These are phyloP conservation scores for Verticillium nubilum DNA, from an alignment of 2,329 filamentous ascomycete genomes.

Conservation along the genomic window DNA sequence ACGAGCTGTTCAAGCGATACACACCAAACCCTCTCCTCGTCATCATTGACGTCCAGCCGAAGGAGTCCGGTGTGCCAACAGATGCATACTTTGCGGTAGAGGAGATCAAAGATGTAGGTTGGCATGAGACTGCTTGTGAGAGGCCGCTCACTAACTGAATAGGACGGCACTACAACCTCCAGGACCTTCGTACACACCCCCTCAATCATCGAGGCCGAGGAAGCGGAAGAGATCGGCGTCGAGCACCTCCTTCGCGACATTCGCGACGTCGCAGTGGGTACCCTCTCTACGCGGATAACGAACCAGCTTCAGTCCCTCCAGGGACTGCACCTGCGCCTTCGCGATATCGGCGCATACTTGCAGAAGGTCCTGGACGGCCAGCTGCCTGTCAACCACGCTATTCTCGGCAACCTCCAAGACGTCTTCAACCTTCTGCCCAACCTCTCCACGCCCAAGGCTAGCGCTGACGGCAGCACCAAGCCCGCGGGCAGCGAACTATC, in stretches of 20 bases:
- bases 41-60: slow-evolving; percentile 97
- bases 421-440: slow-evolving; percentile 98
- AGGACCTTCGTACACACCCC: slow-evolving; percentile 99
- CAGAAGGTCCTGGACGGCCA: slow-evolving; percentile 93
- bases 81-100: slow-evolving; percentile 99
- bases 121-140: not conserved
- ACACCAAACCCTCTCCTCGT: slow-evolving; percentile 93
- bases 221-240: slow-evolving; percentile 97
- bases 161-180: slow-evolving; percentile 95
- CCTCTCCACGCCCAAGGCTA: slow-evolving; percentile 72
- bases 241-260: slow-evolving; percentile 98
- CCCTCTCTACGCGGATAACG: slow-evolving; percentile 91
- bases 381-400: slow-evolving; percentile 93
- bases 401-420: slow-evolving; percentile 96
- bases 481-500: slow-evolving; percentile 77
- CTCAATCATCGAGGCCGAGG: slow-evolving; percentile 96
- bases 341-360: slow-evolving; percentile 92
- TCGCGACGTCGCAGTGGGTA: slow-evolving; percentile 94
- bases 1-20: slow-evolving; percentile 99
- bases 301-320: slow-evolving; percentile 97
- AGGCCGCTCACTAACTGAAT: slow-evolving; percentile 6
- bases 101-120: slow-evolving; percentile 94
- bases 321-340: slow-evolving; percentile 87
- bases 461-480: slow-evolving; percentile 44
- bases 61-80: slow-evolving; percentile 94